Conservation (phyloP, 495 filamentous ascomycete genomes). For the Daldinia vernicosa region DNA sequence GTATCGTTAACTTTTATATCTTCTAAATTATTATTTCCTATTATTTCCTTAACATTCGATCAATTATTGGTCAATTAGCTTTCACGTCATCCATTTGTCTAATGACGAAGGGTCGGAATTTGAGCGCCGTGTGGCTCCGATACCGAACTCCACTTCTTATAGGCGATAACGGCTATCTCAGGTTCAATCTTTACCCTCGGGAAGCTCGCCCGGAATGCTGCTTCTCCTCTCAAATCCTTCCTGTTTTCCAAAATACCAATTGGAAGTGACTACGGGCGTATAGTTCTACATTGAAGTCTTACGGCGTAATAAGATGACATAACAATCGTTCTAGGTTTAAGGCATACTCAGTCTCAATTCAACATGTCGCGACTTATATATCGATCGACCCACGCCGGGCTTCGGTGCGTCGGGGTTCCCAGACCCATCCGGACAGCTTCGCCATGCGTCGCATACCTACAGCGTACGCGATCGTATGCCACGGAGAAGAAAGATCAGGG, state of each 20-base stretch:
- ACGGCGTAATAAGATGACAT: conserved; percentile 13
- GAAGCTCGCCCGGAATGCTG: background rate
- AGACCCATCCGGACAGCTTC: conserved; percentile 21
- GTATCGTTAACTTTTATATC: background rate
- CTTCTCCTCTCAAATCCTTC: background rate
- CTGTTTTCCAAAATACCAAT: background rate
- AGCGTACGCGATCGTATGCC: conserved; percentile 31
- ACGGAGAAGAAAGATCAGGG: conserved; percentile 43
- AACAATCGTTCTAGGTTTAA: background rate
- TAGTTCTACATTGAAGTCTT: background rate
- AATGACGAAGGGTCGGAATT: conserved; percentile 1
- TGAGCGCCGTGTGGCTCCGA: background rate
- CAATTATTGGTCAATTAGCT: background rate
- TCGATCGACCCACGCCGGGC: conserved; percentile 31
- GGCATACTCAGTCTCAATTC: conserved; percentile 3
- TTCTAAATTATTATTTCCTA: background rate
- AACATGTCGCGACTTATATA: conserved; percentile 42
- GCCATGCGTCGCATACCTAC: conserved; percentile 23
- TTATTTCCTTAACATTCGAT: background rate
- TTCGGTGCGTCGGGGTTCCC: conserved; percentile 23
- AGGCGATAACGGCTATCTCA: conserved; percentile 9
- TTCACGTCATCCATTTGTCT: background rate
- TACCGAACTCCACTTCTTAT: conserved; percentile 15
- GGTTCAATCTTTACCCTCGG: conserved; percentile 3
- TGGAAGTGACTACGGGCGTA: background rate